Evolutionary conservation across 2,329 filamentous ascomycete genomes (phyloP).

Genomic region (Aspergillus sojae): DNA sequence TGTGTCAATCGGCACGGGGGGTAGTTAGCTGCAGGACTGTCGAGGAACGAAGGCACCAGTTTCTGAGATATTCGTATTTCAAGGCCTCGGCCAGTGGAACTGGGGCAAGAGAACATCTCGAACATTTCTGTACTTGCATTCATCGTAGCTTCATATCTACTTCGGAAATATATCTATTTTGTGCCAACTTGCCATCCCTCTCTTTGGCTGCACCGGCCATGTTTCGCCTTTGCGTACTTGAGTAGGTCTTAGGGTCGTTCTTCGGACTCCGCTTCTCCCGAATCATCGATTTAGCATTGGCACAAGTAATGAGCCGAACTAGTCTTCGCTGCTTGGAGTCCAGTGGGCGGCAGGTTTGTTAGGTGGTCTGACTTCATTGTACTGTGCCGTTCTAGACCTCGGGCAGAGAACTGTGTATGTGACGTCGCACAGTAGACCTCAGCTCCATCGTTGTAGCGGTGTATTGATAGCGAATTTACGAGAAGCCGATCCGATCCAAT

Average conservation of each 20-base stretch:
- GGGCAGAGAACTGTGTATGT: conserved; percentile 5
- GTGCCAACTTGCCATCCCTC: background rate
- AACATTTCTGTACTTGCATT: conserved; percentile 29
- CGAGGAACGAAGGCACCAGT: conserved; percentile 43
- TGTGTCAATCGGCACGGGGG: conserved; percentile 18
- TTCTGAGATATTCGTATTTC: conserved; percentile 29
- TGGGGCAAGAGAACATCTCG: conserved; percentile 45
- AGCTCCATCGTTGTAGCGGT: conserved; percentile 1
- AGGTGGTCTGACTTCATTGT: background rate
- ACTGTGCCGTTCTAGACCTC: background rate
- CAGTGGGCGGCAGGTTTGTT: background rate
- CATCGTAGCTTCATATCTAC: background rate
- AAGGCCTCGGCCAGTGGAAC: conserved; percentile 33
- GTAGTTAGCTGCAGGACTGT: conserved; percentile 21
- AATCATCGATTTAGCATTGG: background rate
- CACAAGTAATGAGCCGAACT: background rate
- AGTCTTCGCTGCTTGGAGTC: background rate
- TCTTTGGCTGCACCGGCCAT: background rate
- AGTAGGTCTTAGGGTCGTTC: background rate
- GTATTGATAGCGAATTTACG: background rate
- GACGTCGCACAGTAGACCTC: conserved; percentile 4
- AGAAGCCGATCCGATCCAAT: background rate
- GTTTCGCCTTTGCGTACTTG: background rate
- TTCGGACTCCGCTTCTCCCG: background rate
- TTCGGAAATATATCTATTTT: background rate